A percentile compares a stretch with the other conserved stretches of the same genome.
Evolutionary conservation across 768 basidiomycete species (phyloP).

Genomic region (Tulasnella calospora): DNA sequence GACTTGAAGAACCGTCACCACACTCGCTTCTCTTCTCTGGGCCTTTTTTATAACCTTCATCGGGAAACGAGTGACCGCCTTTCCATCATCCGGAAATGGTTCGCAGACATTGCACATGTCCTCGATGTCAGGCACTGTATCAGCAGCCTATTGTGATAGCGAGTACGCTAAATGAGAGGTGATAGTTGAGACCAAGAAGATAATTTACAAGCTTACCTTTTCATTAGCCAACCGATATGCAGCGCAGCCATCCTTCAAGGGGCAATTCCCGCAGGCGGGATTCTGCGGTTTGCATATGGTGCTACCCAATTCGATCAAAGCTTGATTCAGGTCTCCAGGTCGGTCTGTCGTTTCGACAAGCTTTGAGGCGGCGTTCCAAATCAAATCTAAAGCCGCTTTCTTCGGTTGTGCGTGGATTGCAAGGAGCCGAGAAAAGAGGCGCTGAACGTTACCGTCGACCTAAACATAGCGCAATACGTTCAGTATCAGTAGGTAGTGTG

Average conservation of each 20-base stretch:
- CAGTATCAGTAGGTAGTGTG: background rate
- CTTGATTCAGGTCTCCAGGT: conserved; percentile 86
- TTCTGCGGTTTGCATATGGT: conserved; percentile 85
- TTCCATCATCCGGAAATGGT: conserved; percentile 40
- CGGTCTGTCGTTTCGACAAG: conserved; percentile 56
- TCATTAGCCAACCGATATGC: conserved; percentile 46
- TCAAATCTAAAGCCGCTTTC: conserved; percentile 67
- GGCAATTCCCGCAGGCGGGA: conserved; percentile 69
- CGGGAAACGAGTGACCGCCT: conserved; percentile 68
- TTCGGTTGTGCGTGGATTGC: conserved; percentile 80
- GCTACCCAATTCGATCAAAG: conserved; percentile 89
- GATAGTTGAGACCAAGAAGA: conserved; percentile 4
- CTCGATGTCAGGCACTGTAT: conserved; percentile 57
- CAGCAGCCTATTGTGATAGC: conserved; percentile 30
- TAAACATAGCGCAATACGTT: background rate
- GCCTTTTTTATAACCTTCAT: conserved; percentile 82
- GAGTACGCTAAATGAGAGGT: conserved; percentile 19
- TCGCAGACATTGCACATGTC: conserved; percentile 68
- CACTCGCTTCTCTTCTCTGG: conserved; percentile 75
- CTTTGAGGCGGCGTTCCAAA: conserved; percentile 74
- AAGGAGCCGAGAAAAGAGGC: conserved; percentile 76
- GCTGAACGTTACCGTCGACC: conserved; percentile 84
- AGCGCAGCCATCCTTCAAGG: conserved; percentile 61
- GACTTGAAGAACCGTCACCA: conserved; percentile 87
- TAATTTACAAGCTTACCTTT: background rate